Percentiles rank a stretch among this genome's conserved stretches.
Conservation (phyloP, 2,329 filamentous ascomycete species). For the Fusarium newnesense region DNA sequence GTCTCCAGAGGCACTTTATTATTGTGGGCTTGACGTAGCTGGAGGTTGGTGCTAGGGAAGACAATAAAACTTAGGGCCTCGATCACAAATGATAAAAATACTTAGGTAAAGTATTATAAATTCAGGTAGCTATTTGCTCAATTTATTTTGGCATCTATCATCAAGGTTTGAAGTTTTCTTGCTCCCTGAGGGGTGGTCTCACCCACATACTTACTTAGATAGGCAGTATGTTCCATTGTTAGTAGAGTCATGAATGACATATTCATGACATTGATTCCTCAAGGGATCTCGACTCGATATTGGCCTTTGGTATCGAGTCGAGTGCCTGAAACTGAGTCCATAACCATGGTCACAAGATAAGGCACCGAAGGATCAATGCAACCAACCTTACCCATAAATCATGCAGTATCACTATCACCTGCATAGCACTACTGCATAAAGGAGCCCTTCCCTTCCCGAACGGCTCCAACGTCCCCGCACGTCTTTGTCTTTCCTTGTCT, state of each 20-base stretch:
- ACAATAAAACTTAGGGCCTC: no score
- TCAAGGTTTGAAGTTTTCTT: no score
- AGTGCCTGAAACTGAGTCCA: slow-evolving; percentile 6
- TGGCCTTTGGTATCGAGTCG: not conserved
- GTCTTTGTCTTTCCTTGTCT: not conserved
- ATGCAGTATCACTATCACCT: slow-evolving; percentile 31
- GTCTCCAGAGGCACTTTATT: slow-evolving; percentile 14
- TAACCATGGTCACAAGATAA: slow-evolving; percentile 1
- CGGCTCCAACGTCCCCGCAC: slow-evolving; percentile 21
- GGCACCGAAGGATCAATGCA: slow-evolving; percentile 4
- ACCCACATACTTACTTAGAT: not conserved
- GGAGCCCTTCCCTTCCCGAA: slow-evolving; percentile 1
- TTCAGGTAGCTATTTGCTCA: no score
- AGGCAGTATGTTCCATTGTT: not conserved
- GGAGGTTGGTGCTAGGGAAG: slow-evolving; percentile 7
- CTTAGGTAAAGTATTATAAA: no score
- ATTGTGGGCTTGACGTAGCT: slow-evolving; percentile 21
- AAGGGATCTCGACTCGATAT: slow-evolving; percentile 5
- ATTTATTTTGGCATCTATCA: no score
- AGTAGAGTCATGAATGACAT: slow-evolving; percentile 1
- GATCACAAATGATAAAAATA: no score
- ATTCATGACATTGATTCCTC: slow-evolving; percentile 6
- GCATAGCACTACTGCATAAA: slow-evolving; percentile 25
- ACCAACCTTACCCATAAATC: slow-evolving; percentile 18
- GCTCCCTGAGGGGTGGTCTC: not conserved